A percentile compares a stretch with the other conserved stretches of the same genome.
phyloP scores from a whole-genome alignment of 306 rosid genomes.

The Chamaecrista fasciculata region DNA sequence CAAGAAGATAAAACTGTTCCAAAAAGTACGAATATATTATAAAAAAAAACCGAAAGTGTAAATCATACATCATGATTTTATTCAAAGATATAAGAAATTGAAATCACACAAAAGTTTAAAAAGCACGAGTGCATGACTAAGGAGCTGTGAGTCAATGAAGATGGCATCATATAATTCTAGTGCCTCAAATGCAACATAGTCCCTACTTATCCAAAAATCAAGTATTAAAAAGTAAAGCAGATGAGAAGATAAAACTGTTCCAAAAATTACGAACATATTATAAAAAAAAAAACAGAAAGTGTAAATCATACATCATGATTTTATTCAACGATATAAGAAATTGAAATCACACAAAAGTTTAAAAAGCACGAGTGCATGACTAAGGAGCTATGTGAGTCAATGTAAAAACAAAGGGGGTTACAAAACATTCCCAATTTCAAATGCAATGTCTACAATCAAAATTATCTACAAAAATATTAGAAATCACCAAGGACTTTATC shows the following conservation, averaged over 20 bases:
- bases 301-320: background rate
- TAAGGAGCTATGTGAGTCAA: background rate
- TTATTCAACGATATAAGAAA: background rate
- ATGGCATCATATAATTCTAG: slow-evolving; percentile 7
- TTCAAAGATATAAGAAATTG: background rate
- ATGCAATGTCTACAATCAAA: background rate
- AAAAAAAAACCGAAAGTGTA: background rate
- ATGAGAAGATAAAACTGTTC: background rate
- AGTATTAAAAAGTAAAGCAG: too few species aligned
- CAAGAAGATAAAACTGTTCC: background rate
- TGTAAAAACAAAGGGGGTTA: background rate
- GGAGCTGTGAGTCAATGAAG: slow-evolving; percentile 9
- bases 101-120: background rate
- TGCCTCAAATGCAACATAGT: background rate
- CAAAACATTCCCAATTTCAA: background rate
- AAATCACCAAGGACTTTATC: slow-evolving; percentile 13
- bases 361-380: background rate
- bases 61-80: background rate
- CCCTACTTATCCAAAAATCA: slow-evolving; percentile 2
- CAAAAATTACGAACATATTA: background rate
- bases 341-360: background rate
- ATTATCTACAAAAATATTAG: background rate
- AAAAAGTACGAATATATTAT: background rate
- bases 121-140: background rate
- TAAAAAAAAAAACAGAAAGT: background rate